Percentiles rank a stretch among this genome's conserved stretches.
Evolutionary conservation across 2,329 filamentous ascomycete species (phyloP).

Genomic region (Corynespora cassiicola): DNA sequence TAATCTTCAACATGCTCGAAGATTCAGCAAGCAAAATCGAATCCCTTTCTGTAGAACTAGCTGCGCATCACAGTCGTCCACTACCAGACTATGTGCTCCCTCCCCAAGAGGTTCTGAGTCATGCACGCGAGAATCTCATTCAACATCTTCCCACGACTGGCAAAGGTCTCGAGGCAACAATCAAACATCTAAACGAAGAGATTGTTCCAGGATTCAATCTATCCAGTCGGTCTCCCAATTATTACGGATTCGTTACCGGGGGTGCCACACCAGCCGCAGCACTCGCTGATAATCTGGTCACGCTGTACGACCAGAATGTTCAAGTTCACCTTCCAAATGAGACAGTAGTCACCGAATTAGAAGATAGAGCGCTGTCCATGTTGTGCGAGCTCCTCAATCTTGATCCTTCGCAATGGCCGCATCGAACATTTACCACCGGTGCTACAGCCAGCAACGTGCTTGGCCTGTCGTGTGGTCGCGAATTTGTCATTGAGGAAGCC

Average conservation of each 20-base stretch:
- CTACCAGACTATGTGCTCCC: constrained; percentile 43
- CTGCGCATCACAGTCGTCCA: too few relatives aligned
- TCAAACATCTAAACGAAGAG: constrained; percentile 53
- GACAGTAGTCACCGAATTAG: constrained; percentile 76
- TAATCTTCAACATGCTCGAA: constrained; percentile 21
- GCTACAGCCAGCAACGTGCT: constrained; percentile 71
- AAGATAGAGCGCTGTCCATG: constrained; percentile 74
- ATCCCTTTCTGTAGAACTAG: too few relatives aligned
- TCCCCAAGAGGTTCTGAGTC: constrained; percentile 27
- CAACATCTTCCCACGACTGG: constrained; percentile 47
- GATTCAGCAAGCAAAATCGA: constrained; percentile 14
- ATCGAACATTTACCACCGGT: constrained; percentile 81
- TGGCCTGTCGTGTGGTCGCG: constrained; percentile 73
- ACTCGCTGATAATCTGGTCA: constrained; percentile 84
- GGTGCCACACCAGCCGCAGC: constrained; percentile 79
- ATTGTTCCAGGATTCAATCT: constrained; percentile 67
- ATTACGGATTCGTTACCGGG: constrained; percentile 91
- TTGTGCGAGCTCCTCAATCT: constrained; percentile 72
- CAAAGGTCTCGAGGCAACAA: constrained; percentile 50
- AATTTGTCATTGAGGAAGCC: constrained; percentile 63
- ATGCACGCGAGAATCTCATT: constrained; percentile 45
- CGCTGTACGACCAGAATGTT: constrained; percentile 81
- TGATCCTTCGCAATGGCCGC: constrained; percentile 65
- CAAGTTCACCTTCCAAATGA: constrained; percentile 81
- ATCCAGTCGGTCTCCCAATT: constrained; percentile 57